Evolutionary conservation across 257 asterid species (phyloP), one percentile per base, ranked within the genome.

Genomic region (Echites panduratus): DNA sequence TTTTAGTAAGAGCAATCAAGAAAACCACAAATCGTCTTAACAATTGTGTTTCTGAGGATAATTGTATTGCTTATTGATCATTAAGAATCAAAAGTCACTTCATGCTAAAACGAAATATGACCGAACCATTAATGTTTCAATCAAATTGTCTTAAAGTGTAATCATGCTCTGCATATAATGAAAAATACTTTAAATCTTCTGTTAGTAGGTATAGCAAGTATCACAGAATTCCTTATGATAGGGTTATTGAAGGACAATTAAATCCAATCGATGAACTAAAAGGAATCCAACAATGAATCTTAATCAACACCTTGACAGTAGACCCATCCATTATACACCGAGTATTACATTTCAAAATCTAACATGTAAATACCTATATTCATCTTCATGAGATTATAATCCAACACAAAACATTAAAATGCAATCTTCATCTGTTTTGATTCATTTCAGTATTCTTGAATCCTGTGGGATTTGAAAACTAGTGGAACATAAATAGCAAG

Each of bases 401-500:
- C 24, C 26, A 64, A 38, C 44, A 2, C 29, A 64, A 64, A 38
- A 64, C 69, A 69, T 70, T 12, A 50, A 75, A 77, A 83, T 69
- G 78, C 76, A 77, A 72, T 56, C 80, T 72, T 79, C 77, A 12
- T 45, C 75, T 35, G 35, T 20, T 35, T 43, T 27, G 44, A 71
- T 41, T 45, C 45, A 35, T 14, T 65, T 24, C 66, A 68, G 41
- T 74, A 48, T 57, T 78, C 41, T 22, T 49, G 7, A 49, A 38
- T 67, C 52, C 57, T 10, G 20, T 19, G 20, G 29, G 49, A 56
- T 49, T 38, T 38, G 69, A 64, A 38, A 29, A 35, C 26, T 57
- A 16, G 7, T 16, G 9, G 47, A 38, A 54, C 65, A 71, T 26
- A 58, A 50, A 16, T 48, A 41, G 3, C 2, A 45, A 43, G 69